Conservation (phyloP, 768 basidiomycete species). For the Leccinum arenicola region DNA sequence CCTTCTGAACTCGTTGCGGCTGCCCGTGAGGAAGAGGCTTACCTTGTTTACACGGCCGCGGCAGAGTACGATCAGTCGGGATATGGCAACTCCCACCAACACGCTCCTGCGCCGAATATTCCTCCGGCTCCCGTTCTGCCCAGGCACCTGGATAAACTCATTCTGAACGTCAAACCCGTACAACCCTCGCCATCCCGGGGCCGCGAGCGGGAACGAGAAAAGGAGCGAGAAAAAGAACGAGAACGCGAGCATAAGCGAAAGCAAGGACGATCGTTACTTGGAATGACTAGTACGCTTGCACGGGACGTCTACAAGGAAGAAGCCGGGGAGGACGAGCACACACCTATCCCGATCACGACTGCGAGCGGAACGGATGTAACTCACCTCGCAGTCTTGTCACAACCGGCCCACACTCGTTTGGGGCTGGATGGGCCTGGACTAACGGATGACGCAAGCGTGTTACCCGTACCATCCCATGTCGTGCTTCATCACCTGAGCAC, state of each 20-base stretch:
- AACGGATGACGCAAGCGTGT: constrained; percentile 84
- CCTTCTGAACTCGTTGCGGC: constrained; percentile 78
- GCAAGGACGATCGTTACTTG: constrained; percentile 32
- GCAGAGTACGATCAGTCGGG: constrained; percentile 33
- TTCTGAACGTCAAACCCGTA: constrained; percentile 59
- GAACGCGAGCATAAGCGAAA: constrained; percentile 32
- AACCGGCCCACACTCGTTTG: constrained; percentile 28
- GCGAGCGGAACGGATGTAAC: constrained; percentile 39
- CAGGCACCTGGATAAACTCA: constrained; percentile 89
- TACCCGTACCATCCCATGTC: constrained; percentile 91
- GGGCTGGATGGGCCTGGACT: constrained; percentile 41
- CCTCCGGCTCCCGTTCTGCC: constrained; percentile 89
- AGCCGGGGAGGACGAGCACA: constrained; percentile 20
- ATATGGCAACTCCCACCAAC: constrained; percentile 34
- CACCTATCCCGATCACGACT: constrained; percentile 35
- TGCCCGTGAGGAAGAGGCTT: constrained; percentile 80
- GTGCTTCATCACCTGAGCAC: constrained; percentile 94
- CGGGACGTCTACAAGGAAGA: constrained; percentile 27
- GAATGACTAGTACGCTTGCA: constrained; percentile 35
- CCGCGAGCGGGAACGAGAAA: constrained; percentile 35
- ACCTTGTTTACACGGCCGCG: constrained; percentile 43
- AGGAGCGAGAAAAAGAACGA: constrained; percentile 34
- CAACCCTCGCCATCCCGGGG: constrained; percentile 33
- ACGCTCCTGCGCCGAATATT: constrained; percentile 68
- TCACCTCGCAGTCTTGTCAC: constrained; percentile 25